phyloP scores from a whole-genome alignment of 169 alveolate species.

The Eimeria zaria region DNA sequence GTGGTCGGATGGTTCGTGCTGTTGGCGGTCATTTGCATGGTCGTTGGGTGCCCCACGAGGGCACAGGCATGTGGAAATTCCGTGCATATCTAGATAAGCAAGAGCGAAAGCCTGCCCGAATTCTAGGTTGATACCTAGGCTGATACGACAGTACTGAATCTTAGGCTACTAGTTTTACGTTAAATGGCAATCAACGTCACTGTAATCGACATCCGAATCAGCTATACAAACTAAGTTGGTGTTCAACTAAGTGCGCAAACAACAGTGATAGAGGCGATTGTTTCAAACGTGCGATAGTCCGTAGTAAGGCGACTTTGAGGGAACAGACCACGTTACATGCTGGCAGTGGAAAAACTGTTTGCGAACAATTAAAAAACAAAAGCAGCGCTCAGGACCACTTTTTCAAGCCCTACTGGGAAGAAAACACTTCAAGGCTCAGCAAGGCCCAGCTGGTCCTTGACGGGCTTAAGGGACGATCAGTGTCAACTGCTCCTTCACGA shows the following conservation, averaged over 20 bases:
- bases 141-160: not conserved
- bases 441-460: conserved; percentile 2
- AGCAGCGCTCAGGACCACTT: not conserved
- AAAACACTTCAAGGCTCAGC: not conserved
- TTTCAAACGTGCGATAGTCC: not conserved
- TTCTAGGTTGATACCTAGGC: not conserved
- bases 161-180: not conserved
- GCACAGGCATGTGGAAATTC: conserved; percentile 73
- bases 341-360: not conserved
- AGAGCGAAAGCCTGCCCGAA: not conserved
- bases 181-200: not conserved
- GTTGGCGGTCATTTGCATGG: not conserved
- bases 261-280: not conserved
- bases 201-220: not conserved
- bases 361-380: not conserved
- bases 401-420: not conserved
- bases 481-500: not conserved
- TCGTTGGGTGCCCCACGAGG: conserved; percentile 71
- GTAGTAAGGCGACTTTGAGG: not conserved
- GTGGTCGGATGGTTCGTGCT: not conserved
- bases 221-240: not conserved
- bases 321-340: not conserved
- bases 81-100: conserved; percentile 53
- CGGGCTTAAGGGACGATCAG: not conserved
- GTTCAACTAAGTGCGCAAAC: not conserved